Conservation (phyloP, 139 green algal species). For the Diplosphaera chodatii region DNA sequence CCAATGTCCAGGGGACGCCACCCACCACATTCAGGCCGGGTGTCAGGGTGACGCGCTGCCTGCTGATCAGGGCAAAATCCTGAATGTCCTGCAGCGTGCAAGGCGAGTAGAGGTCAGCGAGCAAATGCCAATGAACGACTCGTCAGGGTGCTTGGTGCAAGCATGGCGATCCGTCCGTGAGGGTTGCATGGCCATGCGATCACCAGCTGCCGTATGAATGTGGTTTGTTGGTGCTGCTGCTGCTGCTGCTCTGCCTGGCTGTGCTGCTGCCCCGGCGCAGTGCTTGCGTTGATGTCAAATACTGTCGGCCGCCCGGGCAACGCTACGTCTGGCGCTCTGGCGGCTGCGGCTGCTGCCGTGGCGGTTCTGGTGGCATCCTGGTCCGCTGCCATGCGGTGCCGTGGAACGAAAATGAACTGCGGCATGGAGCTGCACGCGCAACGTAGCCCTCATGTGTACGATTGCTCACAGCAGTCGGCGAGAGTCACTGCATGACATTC, state of each 20-base stretch:
- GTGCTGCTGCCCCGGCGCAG: background rate
- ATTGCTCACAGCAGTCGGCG: too few species aligned
- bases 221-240: background rate
- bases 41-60: constrained; percentile 51
- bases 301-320: too few species aligned
- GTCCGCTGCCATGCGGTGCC: background rate
- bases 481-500: too few species aligned
- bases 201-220: background rate
- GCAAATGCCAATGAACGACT: too few species aligned
- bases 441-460: too few species aligned
- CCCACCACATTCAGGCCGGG: constrained; percentile 82
- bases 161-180: too few species aligned
- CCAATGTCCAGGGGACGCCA: too few species aligned
- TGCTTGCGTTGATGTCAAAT: background rate
- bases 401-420: background rate
- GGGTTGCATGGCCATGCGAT: too few species aligned
- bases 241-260: too few species aligned
- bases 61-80: constrained; percentile 78
- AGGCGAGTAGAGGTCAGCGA: too few species aligned
- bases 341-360: too few species aligned
- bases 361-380: background rate
- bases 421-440: background rate
- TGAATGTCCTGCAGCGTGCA: constrained; percentile 33
- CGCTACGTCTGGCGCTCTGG: background rate
- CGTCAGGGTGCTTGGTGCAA: too few species aligned